Evolutionary conservation across 805 yeast genomes (phyloP).

Genomic region (Myxozyma sirexii): DNA sequence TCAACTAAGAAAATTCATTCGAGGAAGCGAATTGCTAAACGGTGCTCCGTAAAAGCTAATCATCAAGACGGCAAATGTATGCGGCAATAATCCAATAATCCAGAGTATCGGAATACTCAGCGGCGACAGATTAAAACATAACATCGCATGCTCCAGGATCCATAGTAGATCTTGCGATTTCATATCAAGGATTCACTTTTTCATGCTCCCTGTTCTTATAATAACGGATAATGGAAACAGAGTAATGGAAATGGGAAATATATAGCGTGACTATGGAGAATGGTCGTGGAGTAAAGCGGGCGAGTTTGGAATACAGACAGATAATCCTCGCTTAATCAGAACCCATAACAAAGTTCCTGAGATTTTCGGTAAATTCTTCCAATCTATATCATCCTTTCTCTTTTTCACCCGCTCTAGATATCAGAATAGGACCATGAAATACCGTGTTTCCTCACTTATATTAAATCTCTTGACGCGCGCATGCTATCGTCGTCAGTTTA

Average conservation of each 20-base stretch:
- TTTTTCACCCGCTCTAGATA: neutral
- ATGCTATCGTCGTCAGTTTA: too few relatives aligned
- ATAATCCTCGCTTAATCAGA: too few relatives aligned
- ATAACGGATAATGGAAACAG: too few relatives aligned
- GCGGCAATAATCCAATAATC: conserved; percentile 23
- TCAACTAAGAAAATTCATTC: conserved; percentile 12
- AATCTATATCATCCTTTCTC: neutral
- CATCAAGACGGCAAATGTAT: conserved; percentile 23
- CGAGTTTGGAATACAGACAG: too few relatives aligned
- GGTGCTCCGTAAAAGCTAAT: conserved; percentile 18
- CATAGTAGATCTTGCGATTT: conserved; percentile 7
- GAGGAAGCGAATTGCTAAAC: conserved; percentile 20
- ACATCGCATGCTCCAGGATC: conserved; percentile 18
- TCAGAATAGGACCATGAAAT: neutral
- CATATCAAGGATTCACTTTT: too few relatives aligned
- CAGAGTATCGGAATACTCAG: conserved; percentile 21
- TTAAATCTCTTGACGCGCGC: too few relatives aligned
- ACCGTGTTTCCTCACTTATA: neutral
- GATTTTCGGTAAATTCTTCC: neutral
- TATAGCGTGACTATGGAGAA: too few relatives aligned
- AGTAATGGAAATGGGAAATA: too few relatives aligned
- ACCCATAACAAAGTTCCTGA: too few relatives aligned
- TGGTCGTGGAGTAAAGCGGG: too few relatives aligned
- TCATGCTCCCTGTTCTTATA: too few relatives aligned
- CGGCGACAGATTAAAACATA: conserved; percentile 25